These are phyloP conservation scores for Aegle marmelos DNA, from an alignment of 345 rosid genomes.

Conservation along the genomic window DNA sequence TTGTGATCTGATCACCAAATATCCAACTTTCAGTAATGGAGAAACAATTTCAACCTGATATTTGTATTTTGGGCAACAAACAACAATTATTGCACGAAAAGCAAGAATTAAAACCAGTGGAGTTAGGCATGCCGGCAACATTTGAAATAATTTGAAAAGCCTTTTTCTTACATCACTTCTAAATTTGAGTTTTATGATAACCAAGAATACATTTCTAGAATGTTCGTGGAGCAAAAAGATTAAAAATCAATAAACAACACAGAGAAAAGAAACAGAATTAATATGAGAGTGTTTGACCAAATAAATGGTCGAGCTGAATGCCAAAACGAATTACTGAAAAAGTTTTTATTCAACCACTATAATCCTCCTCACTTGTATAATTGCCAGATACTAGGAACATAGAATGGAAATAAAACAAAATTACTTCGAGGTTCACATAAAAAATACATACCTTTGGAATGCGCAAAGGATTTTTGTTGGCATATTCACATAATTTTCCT, in stretches of 20 bases:
- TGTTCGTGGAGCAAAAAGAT: neutral
- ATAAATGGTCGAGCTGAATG: neutral
- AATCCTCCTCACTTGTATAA: neutral
- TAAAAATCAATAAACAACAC: neutral
- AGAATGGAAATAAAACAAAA: neutral
- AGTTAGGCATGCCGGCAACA: neutral
- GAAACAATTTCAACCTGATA: slow-evolving; percentile 13
- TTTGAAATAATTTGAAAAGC: neutral
- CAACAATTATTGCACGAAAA: neutral
- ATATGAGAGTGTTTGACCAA: neutral
- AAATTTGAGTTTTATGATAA: neutral
- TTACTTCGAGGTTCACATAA: slow-evolving; percentile 7
- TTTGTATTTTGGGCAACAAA: neutral
- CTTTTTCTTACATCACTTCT: neutral
- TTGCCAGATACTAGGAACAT: neutral
- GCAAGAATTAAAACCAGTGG: neutral
- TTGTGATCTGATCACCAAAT: slow-evolving; percentile 63
- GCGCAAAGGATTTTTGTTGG: slow-evolving; percentile 83
- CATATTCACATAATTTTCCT: slow-evolving; percentile 93
- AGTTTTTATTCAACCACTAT: neutral
- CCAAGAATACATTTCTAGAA: neutral
- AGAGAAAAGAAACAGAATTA: neutral
- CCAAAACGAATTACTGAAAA: neutral
- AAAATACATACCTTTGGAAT: slow-evolving; percentile 76
- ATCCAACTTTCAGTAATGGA: slow-evolving; percentile 20